Evolutionary conservation across 768 basidiomycete species (phyloP).

Genomic region (Mrakia gelida): DNA sequence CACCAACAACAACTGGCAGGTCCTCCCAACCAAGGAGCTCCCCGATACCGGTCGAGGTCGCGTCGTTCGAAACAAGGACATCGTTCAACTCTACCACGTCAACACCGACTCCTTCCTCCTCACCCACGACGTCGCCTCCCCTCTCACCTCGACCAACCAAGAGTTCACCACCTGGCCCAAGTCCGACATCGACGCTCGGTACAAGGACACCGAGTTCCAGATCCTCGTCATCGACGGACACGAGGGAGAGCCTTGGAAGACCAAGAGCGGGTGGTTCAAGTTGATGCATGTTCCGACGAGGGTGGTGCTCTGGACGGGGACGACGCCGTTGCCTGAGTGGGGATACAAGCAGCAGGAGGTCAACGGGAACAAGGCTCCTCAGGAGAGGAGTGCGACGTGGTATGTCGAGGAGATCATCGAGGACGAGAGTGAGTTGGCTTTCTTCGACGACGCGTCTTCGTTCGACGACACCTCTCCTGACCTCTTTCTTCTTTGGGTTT

Average conservation of each 20-base stretch:
- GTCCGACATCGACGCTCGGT: slow-evolving; percentile 50
- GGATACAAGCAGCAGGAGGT: slow-evolving; percentile 95
- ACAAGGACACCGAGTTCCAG: slow-evolving; percentile 86
- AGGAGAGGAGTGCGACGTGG: slow-evolving; percentile 81
- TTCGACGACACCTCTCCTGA: slow-evolving; percentile 1
- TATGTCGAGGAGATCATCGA: slow-evolving; percentile 75
- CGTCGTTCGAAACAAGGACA: slow-evolving; percentile 81
- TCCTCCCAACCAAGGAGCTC: slow-evolving; percentile 89
- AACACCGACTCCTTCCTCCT: slow-evolving; percentile 75
- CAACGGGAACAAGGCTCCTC: slow-evolving; percentile 85
- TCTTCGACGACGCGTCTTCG: background rate
- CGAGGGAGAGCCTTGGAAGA: slow-evolving; percentile 81
- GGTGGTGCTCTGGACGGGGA: slow-evolving; percentile 91
- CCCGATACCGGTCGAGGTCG: slow-evolving; percentile 91
- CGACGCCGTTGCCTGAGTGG: slow-evolving; percentile 85
- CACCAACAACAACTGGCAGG: slow-evolving; percentile 90
- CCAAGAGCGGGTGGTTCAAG: slow-evolving; percentile 87
- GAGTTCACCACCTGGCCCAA: slow-evolving; percentile 92
- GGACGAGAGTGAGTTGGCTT: slow-evolving; percentile 58
- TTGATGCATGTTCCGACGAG: slow-evolving; percentile 82
- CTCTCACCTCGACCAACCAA: slow-evolving; percentile 95
- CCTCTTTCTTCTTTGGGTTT: background rate
- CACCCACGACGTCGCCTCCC: slow-evolving; percentile 96
- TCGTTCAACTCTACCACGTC: slow-evolving; percentile 82
- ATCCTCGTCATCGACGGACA: slow-evolving; percentile 66